A percentile compares a stretch with the other conserved stretches of the same genome.
phyloP scores from a whole-genome alignment of 169 alveolate genomes.

The Cyclospora cayetanensis region DNA sequence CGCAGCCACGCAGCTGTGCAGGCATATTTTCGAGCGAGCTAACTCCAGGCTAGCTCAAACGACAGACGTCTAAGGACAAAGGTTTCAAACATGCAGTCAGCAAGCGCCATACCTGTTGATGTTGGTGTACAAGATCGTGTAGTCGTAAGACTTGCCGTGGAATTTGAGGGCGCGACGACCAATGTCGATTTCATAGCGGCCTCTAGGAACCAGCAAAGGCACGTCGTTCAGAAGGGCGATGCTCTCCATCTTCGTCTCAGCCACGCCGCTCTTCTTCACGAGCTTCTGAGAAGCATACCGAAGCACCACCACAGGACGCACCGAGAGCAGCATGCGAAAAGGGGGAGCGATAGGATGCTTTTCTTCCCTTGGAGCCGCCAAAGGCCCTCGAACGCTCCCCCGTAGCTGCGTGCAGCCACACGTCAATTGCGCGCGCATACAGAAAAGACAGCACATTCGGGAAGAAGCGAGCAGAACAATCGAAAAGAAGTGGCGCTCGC shows the following conservation, averaged over 20 bases:
- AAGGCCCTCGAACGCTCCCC: neutral
- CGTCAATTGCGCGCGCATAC: neutral
- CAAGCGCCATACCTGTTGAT: constrained; percentile 81
- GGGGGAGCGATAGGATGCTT: neutral
- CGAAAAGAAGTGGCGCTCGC: constrained; percentile 32
- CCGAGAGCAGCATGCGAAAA: neutral
- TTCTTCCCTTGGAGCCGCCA: neutral
- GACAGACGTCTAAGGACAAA: too few relatives aligned
- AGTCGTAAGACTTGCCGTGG: constrained; percentile 97
- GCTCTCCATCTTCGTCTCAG: constrained; percentile 90
- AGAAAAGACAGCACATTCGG: neutral
- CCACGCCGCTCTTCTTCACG: constrained; percentile 91
- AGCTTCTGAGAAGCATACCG: constrained; percentile 67
- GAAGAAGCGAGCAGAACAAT: too few relatives aligned
- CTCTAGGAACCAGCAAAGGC: constrained; percentile 96
- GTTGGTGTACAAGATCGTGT: constrained; percentile 91
- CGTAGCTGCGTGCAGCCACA: neutral
- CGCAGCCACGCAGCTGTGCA: too few relatives aligned
- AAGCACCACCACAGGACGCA: neutral
- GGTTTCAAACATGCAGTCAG: too few relatives aligned
- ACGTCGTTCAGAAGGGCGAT: constrained; percentile 93
- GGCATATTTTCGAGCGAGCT: too few relatives aligned
- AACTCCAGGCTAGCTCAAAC: too few relatives aligned
- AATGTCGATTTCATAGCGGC: constrained; percentile 94
- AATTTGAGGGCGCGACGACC: constrained; percentile 90